Percentiles rank a stretch among this genome's conserved stretches.
Conservation (phyloP, 1,139 yeast species). For the Saccharomyces hybrid region DNA sequence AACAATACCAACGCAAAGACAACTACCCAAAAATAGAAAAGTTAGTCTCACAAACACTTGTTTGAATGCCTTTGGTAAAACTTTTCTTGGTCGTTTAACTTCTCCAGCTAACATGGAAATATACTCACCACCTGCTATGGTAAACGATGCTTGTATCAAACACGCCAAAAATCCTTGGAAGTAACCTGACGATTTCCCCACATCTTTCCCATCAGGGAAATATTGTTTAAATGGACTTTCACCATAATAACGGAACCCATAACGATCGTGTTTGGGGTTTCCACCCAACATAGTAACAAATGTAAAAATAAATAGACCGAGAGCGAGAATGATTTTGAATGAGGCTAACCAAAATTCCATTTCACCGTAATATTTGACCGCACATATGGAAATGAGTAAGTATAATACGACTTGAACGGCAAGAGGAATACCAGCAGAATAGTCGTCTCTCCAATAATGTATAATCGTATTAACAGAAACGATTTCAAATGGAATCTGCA, state of each 20-base stretch:
- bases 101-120: conserved; percentile 82
- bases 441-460: conserved; percentile 74
- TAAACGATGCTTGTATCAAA: conserved; percentile 53
- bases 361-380: conserved; percentile 71
- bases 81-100: conserved; percentile 65
- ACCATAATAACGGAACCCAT: conserved; percentile 61
- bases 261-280: conserved; percentile 57
- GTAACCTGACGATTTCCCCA: conserved; percentile 41
- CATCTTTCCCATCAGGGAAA: conserved; percentile 42
- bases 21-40: conserved; percentile 58
- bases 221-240: conserved; percentile 50
- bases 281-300: conserved; percentile 82
- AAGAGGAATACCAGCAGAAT: conserved; percentile 58
- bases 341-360: conserved; percentile 73
- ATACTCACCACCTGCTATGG: conserved; percentile 80
- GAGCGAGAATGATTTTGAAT: conserved; percentile 61
- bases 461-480: conserved; percentile 72
- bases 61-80: conserved; percentile 71
- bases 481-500: conserved; percentile 73
- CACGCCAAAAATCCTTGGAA: conserved; percentile 67
- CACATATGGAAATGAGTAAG: conserved; percentile 57
- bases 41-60: conserved; percentile 69
- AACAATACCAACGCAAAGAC: conserved; percentile 52
- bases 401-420: conserved; percentile 57
- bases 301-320: conserved; percentile 67